A percentile compares a stretch with the other conserved stretches of the same genome.
Evolutionary conservation across 306 rosid species (phyloP).

Genomic region (Inga leiocalycina): DNA sequence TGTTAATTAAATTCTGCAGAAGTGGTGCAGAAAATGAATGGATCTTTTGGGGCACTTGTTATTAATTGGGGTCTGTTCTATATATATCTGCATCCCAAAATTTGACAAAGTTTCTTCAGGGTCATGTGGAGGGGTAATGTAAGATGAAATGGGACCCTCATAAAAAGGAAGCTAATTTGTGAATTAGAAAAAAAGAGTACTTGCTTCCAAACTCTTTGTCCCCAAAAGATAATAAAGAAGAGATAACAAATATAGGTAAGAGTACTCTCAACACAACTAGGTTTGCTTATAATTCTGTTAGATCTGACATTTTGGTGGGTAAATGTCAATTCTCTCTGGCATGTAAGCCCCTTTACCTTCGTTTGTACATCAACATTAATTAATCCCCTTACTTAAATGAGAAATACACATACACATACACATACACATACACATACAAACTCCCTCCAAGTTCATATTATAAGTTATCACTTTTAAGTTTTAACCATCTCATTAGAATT

Average conservation of each 20-base stretch:
- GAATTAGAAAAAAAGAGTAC: constrained; percentile 41
- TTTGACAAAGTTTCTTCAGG: constrained; percentile 25
- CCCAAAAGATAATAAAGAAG: constrained; percentile 39
- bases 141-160: constrained; percentile 39
- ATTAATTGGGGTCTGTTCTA: neutral
- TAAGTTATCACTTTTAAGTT: no score
- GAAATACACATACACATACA: no score
- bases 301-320: constrained; percentile 48
- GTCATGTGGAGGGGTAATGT: constrained; percentile 38
- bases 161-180: constrained; percentile 37
- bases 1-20: neutral
- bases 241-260: constrained; percentile 38
- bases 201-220: constrained; percentile 50
- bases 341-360: constrained; percentile 35
- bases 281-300: constrained; percentile 26
- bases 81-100: neutral
- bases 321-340: constrained; percentile 50
- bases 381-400: neutral
- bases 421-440: no score
- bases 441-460: no score
- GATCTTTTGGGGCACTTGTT: neutral
- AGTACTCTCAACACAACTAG: constrained; percentile 35
- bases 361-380: constrained; percentile 44
- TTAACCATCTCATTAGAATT: no score
- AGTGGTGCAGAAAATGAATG: neutral